These are phyloP conservation scores for Prunus mongolica DNA, from an alignment of 306 rosid genomes.

Conservation along the genomic window DNA sequence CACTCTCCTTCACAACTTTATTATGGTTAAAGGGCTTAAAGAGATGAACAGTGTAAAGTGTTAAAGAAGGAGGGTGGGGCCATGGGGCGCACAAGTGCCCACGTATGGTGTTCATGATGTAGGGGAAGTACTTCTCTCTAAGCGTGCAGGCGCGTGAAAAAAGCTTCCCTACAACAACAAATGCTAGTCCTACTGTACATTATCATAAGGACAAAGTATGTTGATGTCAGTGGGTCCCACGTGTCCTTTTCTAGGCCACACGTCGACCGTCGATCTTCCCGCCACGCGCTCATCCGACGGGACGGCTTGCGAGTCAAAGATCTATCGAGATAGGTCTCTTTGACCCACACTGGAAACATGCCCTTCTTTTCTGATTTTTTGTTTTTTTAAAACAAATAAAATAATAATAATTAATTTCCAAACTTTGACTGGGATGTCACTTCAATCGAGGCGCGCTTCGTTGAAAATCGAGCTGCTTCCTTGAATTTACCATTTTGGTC, in stretches of 20 bases:
- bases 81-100: background rate
- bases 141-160: conserved; percentile 24
- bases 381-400: background rate
- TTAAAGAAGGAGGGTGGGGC: no score
- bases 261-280: conserved; percentile 25
- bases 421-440: conserved; percentile 78
- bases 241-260: background rate
- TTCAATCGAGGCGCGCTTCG: conserved; percentile 67
- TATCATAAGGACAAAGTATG: conserved; percentile 8
- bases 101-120: background rate
- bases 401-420: conserved; percentile 22
- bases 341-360: conserved; percentile 50
- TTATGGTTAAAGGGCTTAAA: background rate
- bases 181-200: background rate
- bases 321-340: conserved; percentile 51
- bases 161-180: background rate
- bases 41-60: background rate
- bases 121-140: background rate
- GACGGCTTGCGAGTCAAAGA: conserved; percentile 35
- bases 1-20: background rate
- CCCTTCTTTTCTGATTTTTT: background rate
- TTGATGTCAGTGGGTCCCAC: conserved; percentile 53
- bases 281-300: conserved; percentile 28
- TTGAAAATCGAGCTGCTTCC: conserved; percentile 36
- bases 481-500: conserved; percentile 26